phyloP scores from a whole-genome alignment of 306 rosid species.

The Calophaca sinica region DNA sequence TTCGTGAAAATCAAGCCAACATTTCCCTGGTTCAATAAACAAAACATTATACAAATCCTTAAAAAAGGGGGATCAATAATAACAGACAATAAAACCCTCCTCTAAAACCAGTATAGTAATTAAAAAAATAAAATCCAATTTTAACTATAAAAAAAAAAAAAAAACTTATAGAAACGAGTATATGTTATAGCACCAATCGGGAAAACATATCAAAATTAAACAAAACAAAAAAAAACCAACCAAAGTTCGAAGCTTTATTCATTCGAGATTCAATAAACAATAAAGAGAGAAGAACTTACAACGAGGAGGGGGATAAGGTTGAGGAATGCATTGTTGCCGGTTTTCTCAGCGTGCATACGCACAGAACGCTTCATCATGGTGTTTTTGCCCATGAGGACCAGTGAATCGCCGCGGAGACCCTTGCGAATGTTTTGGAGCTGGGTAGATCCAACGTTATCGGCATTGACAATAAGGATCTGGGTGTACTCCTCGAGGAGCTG shows the following conservation, averaged over 20 bases:
- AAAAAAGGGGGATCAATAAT: background rate
- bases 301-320: conserved; percentile 86
- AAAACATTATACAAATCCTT: background rate
- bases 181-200: too few species aligned
- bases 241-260: too few species aligned
- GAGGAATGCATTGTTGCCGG: conserved; percentile 70
- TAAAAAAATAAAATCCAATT: too few species aligned
- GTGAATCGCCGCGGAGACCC: conserved; percentile 87
- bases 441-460: conserved; percentile 90
- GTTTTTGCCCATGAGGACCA: conserved; percentile 94
- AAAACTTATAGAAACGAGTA: too few species aligned
- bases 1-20: conserved; percentile 92
- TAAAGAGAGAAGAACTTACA: conserved; percentile 43
- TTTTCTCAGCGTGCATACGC: conserved; percentile 72
- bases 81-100: background rate
- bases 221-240: too few species aligned
- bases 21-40: conserved; percentile 60
- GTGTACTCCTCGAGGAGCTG: conserved; percentile 70
- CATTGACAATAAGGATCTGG: conserved; percentile 82
- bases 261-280: too few species aligned
- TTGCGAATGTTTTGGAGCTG: conserved; percentile 84
- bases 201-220: too few species aligned
- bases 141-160: too few species aligned
- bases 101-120: too few species aligned
- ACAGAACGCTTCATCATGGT: conserved; percentile 97